phyloP scores from a whole-genome alignment of 352 stramenopile genomes.

The Globisporangium takayamanum region DNA sequence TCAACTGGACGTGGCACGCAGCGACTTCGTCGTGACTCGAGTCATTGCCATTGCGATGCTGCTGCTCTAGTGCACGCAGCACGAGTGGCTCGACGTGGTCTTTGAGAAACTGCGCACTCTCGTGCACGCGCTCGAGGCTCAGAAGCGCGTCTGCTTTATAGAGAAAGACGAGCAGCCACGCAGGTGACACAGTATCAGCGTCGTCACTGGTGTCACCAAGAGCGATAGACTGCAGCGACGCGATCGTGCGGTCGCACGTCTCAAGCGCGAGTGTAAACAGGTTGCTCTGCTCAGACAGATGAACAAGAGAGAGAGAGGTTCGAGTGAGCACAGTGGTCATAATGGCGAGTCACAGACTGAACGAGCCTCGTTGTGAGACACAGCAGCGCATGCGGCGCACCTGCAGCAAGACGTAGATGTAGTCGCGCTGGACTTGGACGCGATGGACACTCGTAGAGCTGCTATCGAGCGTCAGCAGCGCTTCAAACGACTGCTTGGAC shows the following conservation, averaged over 20 bases:
- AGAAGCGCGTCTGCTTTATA: constrained; percentile 76
- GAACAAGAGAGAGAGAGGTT: background rate
- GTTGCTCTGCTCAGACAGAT: background rate
- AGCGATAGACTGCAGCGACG: background rate
- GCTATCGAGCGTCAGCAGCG: constrained; percentile 12
- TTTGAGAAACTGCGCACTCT: constrained; percentile 42
- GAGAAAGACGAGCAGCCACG: constrained; percentile 26
- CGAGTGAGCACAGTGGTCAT: background rate
- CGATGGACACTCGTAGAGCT: too few relatives aligned
- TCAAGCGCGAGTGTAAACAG: constrained; percentile 28
- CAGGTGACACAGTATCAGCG: background rate
- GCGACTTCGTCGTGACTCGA: constrained; percentile 19
- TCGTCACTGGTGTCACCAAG: background rate
- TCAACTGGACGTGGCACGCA: constrained; percentile 41
- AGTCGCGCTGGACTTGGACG: constrained; percentile 19
- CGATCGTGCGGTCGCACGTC: constrained; percentile 32
- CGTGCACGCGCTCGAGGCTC: constrained; percentile 62
- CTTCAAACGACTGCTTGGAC: constrained; percentile 39
- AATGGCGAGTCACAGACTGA: too few relatives aligned
- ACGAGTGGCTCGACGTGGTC: constrained; percentile 19
- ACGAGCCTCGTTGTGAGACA: too few relatives aligned
- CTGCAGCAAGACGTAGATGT: constrained; percentile 63
- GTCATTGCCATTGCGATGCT: constrained; percentile 1
- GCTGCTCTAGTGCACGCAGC: constrained; percentile 7
- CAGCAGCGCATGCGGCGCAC: constrained; percentile 7